phyloP scores from a whole-genome alignment of 352 stramenopile species.

The Globisporangium yorkense region DNA sequence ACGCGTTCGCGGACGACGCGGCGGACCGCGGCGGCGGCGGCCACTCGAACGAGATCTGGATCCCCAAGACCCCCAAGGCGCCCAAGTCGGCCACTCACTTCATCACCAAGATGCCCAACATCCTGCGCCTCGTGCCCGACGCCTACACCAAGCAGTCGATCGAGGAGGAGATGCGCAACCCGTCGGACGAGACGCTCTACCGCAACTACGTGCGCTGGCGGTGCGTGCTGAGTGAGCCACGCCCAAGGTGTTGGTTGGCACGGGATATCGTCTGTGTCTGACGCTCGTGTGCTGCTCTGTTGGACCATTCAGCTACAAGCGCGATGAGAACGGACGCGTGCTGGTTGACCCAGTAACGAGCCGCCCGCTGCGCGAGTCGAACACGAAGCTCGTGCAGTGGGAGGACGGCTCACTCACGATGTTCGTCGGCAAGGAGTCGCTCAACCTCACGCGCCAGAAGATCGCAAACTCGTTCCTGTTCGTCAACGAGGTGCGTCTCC shows the following conservation, averaged over 20 bases:
- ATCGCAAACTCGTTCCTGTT: slow-evolving; percentile 86
- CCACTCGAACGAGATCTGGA: slow-evolving; percentile 54
- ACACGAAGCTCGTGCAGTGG: slow-evolving; percentile 84
- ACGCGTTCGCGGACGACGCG: slow-evolving; percentile 40
- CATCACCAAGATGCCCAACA: slow-evolving; percentile 84
- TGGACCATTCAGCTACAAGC: slow-evolving; percentile 29
- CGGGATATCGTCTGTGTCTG: not conserved
- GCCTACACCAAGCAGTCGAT: slow-evolving; percentile 75
- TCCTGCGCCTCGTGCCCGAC: slow-evolving; percentile 72
- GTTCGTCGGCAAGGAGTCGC: slow-evolving; percentile 79
- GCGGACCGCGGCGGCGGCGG: slow-evolving; percentile 24
- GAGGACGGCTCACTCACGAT: slow-evolving; percentile 82
- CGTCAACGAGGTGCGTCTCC: slow-evolving; percentile 45
- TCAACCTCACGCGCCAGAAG: slow-evolving; percentile 80
- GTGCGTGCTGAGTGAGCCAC: slow-evolving; percentile 12
- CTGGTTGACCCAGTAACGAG: slow-evolving; percentile 59
- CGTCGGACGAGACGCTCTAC: slow-evolving; percentile 79
- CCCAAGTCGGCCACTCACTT: slow-evolving; percentile 55
- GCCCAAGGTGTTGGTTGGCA: not conserved
- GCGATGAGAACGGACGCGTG: slow-evolving; percentile 50
- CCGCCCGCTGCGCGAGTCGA: slow-evolving; percentile 59
- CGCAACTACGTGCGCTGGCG: slow-evolving; percentile 85
- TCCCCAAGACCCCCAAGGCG: slow-evolving; percentile 72
- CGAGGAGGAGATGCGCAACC: slow-evolving; percentile 74
- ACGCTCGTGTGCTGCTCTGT: not conserved